These are phyloP conservation scores for Hygrophila difformis DNA, from an alignment of 257 asterid genomes.

Conservation along the genomic window DNA sequence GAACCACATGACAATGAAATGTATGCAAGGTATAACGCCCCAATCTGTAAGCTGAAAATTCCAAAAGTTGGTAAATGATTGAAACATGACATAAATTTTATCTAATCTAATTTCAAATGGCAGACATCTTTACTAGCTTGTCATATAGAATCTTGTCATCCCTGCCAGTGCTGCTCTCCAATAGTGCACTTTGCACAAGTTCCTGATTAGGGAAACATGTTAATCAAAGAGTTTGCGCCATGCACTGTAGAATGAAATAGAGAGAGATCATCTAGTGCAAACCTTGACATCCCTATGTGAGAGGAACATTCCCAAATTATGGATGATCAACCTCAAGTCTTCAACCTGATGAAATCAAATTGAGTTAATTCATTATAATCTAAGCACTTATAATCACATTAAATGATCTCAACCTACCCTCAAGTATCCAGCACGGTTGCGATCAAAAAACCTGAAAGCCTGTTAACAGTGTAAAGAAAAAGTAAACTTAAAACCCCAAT, in stretches of 20 bases:
- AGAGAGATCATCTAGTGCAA: conserved; percentile 1
- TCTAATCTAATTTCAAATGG: conserved; percentile 15
- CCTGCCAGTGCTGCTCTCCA: conserved; percentile 74
- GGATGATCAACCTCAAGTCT: conserved; percentile 80
- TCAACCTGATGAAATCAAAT: conserved; percentile 52
- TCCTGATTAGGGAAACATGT: conserved; percentile 31
- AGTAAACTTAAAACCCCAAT: conserved; percentile 7
- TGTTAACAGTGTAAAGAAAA: conserved; percentile 20
- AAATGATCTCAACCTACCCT: conserved; percentile 42
- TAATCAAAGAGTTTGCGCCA: neutral
- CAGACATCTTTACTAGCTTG: conserved; percentile 53
- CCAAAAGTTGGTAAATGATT: neutral
- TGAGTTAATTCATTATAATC: conserved; percentile 3
- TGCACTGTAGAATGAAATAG: neutral
- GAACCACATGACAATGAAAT: too few relatives aligned
- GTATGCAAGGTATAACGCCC: too few relatives aligned
- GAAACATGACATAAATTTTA: too few relatives aligned
- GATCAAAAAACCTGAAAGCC: conserved; percentile 98
- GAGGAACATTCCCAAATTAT: conserved; percentile 76
- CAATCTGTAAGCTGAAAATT: neutral
- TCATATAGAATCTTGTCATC: conserved; percentile 76
- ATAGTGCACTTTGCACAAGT: conserved; percentile 77
- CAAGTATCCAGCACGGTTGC: conserved; percentile 76
- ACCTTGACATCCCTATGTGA: conserved; percentile 92
- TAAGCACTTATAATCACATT: neutral